These are phyloP conservation scores for Chlorella sorokiniana DNA, from an alignment of 139 green algal species.

Conservation along the genomic window DNA sequence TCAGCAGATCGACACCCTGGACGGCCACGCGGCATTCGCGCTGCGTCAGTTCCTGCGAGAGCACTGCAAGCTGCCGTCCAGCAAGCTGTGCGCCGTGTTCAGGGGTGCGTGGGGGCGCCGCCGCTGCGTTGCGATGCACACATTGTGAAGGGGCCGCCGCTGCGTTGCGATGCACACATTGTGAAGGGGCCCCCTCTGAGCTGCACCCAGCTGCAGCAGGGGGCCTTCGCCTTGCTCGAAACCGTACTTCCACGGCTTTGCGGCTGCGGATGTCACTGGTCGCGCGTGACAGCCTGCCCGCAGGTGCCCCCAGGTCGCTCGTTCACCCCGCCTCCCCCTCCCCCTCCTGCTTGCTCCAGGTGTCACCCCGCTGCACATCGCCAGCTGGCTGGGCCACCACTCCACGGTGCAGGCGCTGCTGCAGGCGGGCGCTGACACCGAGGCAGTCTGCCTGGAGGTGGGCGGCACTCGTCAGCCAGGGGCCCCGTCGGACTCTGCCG, in stretches of 20 bases:
- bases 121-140: background rate
- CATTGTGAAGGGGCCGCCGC: background rate
- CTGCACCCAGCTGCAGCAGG: too few species aligned
- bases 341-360: background rate
- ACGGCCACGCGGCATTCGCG: background rate
- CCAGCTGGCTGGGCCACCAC: slow-evolving; percentile 13
- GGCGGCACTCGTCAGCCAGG: background rate
- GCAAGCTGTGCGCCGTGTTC: slow-evolving; percentile 20
- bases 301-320: background rate
- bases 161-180: background rate
- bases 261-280: background rate
- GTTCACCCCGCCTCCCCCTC: too few species aligned
- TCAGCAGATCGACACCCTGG: slow-evolving; percentile 10
- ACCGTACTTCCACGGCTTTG: background rate
- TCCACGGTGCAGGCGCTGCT: slow-evolving; percentile 6
- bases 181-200: background rate
- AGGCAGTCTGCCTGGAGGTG: slow-evolving; percentile 12
- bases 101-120: background rate
- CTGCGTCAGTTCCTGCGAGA: slow-evolving; percentile 15
- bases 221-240: background rate
- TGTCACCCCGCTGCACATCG: slow-evolving; percentile 26
- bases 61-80: slow-evolving; percentile 5
- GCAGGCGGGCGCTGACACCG: background rate
- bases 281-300: background rate
- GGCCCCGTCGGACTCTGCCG: too few species aligned